Conservation (phyloP, 495 filamentous ascomycete species). For the Lepraria neglecta region DNA sequence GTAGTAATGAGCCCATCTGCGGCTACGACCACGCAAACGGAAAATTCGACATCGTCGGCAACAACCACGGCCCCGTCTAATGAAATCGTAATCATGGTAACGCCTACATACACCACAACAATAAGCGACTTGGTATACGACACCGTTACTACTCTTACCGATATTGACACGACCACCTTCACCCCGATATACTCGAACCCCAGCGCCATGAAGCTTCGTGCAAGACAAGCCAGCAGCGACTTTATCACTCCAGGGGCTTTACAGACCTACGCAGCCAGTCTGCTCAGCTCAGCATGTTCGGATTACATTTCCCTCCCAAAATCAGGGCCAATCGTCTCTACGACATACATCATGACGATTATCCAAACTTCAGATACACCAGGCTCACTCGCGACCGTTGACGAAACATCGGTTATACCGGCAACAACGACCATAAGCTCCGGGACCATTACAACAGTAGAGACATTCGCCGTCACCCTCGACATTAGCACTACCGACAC, state of each 20-base stretch:
- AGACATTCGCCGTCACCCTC: not conserved
- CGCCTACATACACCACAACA: constrained; percentile 4
- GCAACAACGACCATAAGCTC: not conserved
- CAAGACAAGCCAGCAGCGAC: not conserved
- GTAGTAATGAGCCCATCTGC: not conserved
- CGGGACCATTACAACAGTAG: no score
- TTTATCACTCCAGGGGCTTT: constrained; percentile 11
- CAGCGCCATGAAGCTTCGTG: not conserved
- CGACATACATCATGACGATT: not conserved
- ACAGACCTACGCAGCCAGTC: constrained; percentile 9
- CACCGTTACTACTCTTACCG: not conserved
- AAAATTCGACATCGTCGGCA: not conserved
- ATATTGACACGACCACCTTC: not conserved
- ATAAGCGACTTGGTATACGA: not conserved
- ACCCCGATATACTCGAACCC: not conserved
- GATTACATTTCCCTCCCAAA: not conserved
- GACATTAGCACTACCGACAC: not conserved
- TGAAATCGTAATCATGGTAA: not conserved
- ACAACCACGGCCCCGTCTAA: not conserved
- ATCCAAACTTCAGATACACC: not conserved
- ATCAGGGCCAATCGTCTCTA: constrained; percentile 1
- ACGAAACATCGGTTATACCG: not conserved
- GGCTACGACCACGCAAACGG: not conserved
- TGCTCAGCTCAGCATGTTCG: constrained; percentile 21
- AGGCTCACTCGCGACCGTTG: not conserved